Evolutionary conservation across 192 early-diverging fungal genomes (phyloP).

Genomic region (Allomyces arbusculus): DNA sequence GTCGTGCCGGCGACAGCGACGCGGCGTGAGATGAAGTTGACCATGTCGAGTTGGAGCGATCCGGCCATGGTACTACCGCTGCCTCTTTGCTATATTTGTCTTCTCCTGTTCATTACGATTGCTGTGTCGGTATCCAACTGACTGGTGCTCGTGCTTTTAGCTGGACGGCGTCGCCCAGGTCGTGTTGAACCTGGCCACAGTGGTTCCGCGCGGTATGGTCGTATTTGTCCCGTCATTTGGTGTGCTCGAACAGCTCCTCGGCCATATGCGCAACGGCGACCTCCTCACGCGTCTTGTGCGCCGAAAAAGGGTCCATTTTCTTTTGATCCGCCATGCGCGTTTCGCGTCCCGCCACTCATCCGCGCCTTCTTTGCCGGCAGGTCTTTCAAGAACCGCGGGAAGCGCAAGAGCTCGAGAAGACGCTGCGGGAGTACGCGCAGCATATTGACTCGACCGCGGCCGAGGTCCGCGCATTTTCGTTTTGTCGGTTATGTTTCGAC

Average conservation of each 20-base stretch:
- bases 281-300: slow-evolving; percentile 24
- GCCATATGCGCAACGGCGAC: slow-evolving; percentile 25
- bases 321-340: neutral
- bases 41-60: slow-evolving; percentile 35
- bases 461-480: too few species aligned
- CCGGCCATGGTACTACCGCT: slow-evolving; percentile 20
- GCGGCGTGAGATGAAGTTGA: slow-evolving; percentile 39
- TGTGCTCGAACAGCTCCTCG: slow-evolving; percentile 40
- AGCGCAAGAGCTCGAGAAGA: slow-evolving; percentile 25
- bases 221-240: slow-evolving; percentile 72
- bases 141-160: slow-evolving; percentile 4
- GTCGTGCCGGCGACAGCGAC: slow-evolving; percentile 43
- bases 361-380: slow-evolving; percentile 8
- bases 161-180: slow-evolving; percentile 50
- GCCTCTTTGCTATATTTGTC: neutral
- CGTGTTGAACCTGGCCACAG: slow-evolving; percentile 43
- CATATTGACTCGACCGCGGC: slow-evolving; percentile 12
- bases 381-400: slow-evolving; percentile 52
- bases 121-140: slow-evolving; percentile 5
- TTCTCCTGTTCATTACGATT: neutral
- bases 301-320: slow-evolving; percentile 30
- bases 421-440: slow-evolving; percentile 35
- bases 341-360: neutral
- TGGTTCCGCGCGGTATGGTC: slow-evolving; percentile 68
- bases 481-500: slow-evolving; percentile 3